Base-by-base conservation (phyloP, 495 filamentous ascomycete genomes). In the Trichoderma gamsii region DNA sequence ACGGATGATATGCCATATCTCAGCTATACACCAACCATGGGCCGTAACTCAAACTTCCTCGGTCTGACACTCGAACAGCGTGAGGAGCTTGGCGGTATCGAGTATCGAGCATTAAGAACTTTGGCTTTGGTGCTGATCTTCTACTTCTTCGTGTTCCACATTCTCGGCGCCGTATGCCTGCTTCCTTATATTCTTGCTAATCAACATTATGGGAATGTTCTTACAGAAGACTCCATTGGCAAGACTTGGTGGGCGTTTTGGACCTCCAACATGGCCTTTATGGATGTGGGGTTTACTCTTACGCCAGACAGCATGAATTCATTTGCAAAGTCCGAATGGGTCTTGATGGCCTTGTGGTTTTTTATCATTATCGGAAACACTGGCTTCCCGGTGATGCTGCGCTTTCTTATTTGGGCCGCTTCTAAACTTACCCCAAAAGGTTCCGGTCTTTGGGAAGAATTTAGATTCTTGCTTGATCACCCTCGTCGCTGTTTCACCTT, bases 331-430 rank as follows among this genome's bases (percentile, higher is more conserved):
- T 89, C 91, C 18, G 78, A 88, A 1, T 88, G 89, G 64, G 86
- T 89, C 4, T 80, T 97, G 23, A 74, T 96, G 1, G 72, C 93
- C 41, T 83, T 91, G 70, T 83, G 84, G 1, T 92, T 92, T 69
- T 80, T 96, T 43, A 93, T 96, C 74, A 85, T 96, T 63, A 89
- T 92, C 66, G 93, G 93, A 29, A 97, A 97, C 69, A 97, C 93
- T 0, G 92, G 88, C 5, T 97, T 96, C 71, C 93, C 93, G 1
- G 90, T 92, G 72, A 90, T 94, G 86, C 84, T 97, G 51, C 88
- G 93, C 32, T 85, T 94, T 69, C 82, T 90, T 68, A 94, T 97
- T 51, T 97, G 92, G 91, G 69, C 86, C 4, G 70, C 79, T 16
- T 88, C 86, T 2, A 85, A 84, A 49, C 63, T 86, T 29, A 81